These are phyloP conservation scores for Pecoramyces ruminantium DNA, from an alignment of 192 early-diverging fungal species.

Conservation along the genomic window DNA sequence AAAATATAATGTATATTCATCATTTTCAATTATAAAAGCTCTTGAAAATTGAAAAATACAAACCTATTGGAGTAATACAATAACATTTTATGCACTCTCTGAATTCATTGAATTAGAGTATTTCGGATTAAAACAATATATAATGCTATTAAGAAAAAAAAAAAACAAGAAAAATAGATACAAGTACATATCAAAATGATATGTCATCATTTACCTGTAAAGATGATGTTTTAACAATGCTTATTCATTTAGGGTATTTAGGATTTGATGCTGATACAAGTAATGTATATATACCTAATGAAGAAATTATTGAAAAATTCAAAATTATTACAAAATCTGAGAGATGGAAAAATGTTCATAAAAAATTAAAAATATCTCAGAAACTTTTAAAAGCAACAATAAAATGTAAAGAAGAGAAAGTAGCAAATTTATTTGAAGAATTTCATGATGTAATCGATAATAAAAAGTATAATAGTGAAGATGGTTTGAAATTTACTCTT, in stretches of 20 bases:
- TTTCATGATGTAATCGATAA: not conserved
- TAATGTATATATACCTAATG: not conserved
- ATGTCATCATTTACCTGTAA: not conserved
- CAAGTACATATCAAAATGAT: not conserved
- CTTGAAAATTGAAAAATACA: not conserved
- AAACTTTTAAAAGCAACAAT: not conserved
- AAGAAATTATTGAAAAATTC: not conserved
- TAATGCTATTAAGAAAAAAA: not conserved
- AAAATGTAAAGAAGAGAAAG: not conserved
- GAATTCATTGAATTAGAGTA: not conserved
- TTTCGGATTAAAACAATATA: not conserved
- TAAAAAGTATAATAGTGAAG: not conserved
- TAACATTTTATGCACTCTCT: not conserved
- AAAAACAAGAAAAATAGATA: not conserved
- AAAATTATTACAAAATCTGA: not conserved
- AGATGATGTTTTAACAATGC: not conserved
- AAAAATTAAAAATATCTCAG: not conserved
- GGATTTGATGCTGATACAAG: not conserved
- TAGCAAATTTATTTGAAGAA: not conserved
- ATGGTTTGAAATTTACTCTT: not conserved
- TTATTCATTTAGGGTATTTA: not conserved
- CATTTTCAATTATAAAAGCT: not conserved
- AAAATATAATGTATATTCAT: not conserved
- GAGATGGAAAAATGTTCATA: not conserved
- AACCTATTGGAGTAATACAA: not conserved